A percentile compares a stretch with the other conserved stretches of the same genome.
phyloP scores from a whole-genome alignment of 192 early-diverging fungal genomes.

The Coemansia sp. region DNA sequence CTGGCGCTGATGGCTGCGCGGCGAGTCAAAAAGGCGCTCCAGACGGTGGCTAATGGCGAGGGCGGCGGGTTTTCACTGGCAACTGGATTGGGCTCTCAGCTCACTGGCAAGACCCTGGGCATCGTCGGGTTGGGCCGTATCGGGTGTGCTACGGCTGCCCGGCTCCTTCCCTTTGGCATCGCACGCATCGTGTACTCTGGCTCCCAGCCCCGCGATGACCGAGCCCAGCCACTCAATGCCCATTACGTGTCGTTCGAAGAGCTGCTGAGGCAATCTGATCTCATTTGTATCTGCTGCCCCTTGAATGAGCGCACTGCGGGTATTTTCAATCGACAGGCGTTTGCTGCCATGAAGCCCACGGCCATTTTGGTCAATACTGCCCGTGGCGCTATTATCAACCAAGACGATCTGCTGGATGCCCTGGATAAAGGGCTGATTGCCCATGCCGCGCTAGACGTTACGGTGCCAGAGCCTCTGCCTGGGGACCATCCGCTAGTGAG shows the following conservation, averaged over 20 bases:
- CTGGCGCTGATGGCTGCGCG: constrained; percentile 74
- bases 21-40: constrained; percentile 64
- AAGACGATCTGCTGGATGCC: constrained; percentile 68
- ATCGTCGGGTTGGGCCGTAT: constrained; percentile 86
- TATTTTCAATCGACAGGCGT: constrained; percentile 67
- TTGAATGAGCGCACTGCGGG: constrained; percentile 69
- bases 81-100: constrained; percentile 64
- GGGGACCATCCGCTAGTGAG: constrained; percentile 61
- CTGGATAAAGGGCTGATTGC: constrained; percentile 62
- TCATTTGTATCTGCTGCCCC: constrained; percentile 75
- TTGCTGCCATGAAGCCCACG: constrained; percentile 68
- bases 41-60: constrained; percentile 13
- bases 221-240: constrained; percentile 54
- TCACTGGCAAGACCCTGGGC: constrained; percentile 77
- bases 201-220: constrained; percentile 56
- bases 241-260: constrained; percentile 58
- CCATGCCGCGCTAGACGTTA: constrained; percentile 83
- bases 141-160: constrained; percentile 70
- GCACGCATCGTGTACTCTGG: constrained; percentile 65
- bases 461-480: constrained; percentile 80
- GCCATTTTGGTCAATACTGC: constrained; percentile 81
- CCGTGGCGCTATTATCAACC: constrained; percentile 77
- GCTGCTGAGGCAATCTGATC: constrained; percentile 67
- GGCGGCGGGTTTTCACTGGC: constrained; percentile 31
- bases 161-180: constrained; percentile 74